phyloP scores from a whole-genome alignment of 495 filamentous ascomycete genomes.

The Penicillium waksmanii region DNA sequence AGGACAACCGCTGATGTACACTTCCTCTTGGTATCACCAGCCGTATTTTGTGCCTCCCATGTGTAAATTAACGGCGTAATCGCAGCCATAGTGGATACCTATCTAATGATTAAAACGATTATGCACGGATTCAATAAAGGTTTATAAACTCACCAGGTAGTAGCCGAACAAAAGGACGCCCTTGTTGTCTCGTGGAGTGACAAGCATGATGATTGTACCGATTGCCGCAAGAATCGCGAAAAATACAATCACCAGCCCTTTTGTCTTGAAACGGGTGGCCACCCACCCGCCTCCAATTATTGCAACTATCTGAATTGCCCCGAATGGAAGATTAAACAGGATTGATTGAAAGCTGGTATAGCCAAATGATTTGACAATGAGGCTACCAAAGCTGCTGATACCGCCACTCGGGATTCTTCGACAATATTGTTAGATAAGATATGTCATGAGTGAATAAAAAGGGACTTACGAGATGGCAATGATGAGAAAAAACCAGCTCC shows the following conservation, averaged over 20 bases:
- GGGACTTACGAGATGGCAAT: conserved; percentile 29
- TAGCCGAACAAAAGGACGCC: conserved; percentile 32
- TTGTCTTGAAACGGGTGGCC: conserved; percentile 34
- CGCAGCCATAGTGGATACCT: conserved; percentile 30
- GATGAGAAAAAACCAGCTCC: conserved; percentile 32
- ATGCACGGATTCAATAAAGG: neutral
- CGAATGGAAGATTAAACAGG: conserved; percentile 39
- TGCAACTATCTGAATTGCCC: conserved; percentile 47
- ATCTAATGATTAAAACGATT: neutral
- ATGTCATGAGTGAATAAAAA: neutral
- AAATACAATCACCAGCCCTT: conserved; percentile 25
- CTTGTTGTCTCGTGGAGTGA: conserved; percentile 29
- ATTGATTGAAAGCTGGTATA: conserved; percentile 35
- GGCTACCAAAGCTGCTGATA: conserved; percentile 38
- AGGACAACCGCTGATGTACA: conserved; percentile 30
- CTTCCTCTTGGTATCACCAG: conserved; percentile 34
- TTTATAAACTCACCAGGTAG: conserved; percentile 22
- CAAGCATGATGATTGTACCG: conserved; percentile 29
- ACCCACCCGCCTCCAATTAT: conserved; percentile 51
- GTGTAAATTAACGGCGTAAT: conserved; percentile 34
- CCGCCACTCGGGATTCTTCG: conserved; percentile 37
- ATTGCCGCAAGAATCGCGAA: conserved; percentile 20
- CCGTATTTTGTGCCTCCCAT: conserved; percentile 36
- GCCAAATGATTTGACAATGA: conserved; percentile 45
- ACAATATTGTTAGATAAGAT: neutral